These are phyloP conservation scores for Barnettozyma populi DNA, from an alignment of 805 yeast genomes.

Conservation along the genomic window DNA sequence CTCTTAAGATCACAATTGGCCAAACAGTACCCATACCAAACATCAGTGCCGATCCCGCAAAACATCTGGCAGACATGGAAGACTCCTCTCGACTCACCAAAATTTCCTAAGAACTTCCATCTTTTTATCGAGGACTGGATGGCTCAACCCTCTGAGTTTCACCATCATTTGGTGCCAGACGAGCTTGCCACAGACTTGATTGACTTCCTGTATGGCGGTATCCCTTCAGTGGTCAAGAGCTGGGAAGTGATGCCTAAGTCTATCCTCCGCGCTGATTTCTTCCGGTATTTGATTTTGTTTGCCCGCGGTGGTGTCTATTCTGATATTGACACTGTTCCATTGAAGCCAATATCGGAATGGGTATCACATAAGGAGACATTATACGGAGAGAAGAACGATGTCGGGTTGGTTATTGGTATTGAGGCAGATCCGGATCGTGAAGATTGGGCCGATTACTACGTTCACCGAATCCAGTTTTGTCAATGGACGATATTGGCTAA, in stretches of 20 bases:
- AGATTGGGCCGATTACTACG: slow-evolving; percentile 93
- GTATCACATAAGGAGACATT: slow-evolving; percentile 39
- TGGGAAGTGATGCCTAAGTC: slow-evolving; percentile 71
- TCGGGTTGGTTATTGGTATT: slow-evolving; percentile 83
- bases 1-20: slow-evolving; percentile 43
- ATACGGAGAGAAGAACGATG: slow-evolving; percentile 23
- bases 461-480: slow-evolving; percentile 88
- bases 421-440: slow-evolving; percentile 97
- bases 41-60: slow-evolving; percentile 59
- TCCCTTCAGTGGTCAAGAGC: slow-evolving; percentile 75
- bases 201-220: slow-evolving; percentile 51
- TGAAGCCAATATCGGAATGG: slow-evolving; percentile 76
- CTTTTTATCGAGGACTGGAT: slow-evolving; percentile 61
- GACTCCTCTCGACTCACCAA: slow-evolving; percentile 44
- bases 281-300: slow-evolving; percentile 77
- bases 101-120: slow-evolving; percentile 30
- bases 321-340: slow-evolving; percentile 78
- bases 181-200: slow-evolving; percentile 52
- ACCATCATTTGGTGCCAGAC: slow-evolving; percentile 66
- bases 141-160: slow-evolving; percentile 43
- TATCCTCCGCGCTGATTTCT: slow-evolving; percentile 88
- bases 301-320: slow-evolving; percentile 93
- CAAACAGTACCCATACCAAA: slow-evolving; percentile 71
- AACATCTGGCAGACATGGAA: slow-evolving; percentile 96
- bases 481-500: slow-evolving; percentile 95